Percentiles rank a stretch among this genome's conserved stretches.
Conservation (phyloP, 352 stramenopile genomes). For the Globisporangium paddicum region DNA sequence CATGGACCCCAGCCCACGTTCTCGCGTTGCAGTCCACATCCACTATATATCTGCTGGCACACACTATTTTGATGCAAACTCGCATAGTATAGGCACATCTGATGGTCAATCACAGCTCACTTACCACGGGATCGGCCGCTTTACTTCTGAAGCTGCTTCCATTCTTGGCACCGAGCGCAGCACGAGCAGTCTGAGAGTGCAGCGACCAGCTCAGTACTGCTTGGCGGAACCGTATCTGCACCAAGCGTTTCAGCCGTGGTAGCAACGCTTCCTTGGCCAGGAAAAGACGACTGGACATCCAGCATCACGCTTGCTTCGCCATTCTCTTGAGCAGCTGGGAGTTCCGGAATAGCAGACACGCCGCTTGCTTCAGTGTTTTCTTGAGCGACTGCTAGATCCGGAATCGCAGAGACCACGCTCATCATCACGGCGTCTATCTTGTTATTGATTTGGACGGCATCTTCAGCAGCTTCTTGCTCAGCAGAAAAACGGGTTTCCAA, state of each 20-base stretch:
- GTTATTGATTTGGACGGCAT: too few relatives aligned
- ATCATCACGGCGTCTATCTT: too few relatives aligned
- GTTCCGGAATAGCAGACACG: too few relatives aligned
- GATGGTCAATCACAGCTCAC: not conserved
- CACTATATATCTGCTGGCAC: too few relatives aligned
- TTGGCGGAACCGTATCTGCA: not conserved
- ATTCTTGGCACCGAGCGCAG: not conserved
- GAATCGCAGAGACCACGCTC: not conserved
- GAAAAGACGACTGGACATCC: not conserved
- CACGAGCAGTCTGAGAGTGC: not conserved
- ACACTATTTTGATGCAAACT: too few relatives aligned
- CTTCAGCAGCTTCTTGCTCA: not conserved
- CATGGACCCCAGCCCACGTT: too few relatives aligned
- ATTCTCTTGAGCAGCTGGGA: too few relatives aligned
- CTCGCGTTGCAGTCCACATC: too few relatives aligned
- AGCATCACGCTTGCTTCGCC: too few relatives aligned
- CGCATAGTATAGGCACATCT: too few relatives aligned
- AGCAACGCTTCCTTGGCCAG: not conserved
- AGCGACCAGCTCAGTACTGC: not conserved
- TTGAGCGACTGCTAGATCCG: not conserved
- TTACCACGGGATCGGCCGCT: too few relatives aligned
- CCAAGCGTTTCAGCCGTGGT: not conserved
- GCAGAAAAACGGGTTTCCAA: not conserved
- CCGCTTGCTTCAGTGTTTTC: not conserved
- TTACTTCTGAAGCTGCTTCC: conserved; percentile 1